These are phyloP conservation scores for Bipolaris cookei DNA, from an alignment of 2,329 filamentous ascomycete genomes.

Conservation along the genomic window DNA sequence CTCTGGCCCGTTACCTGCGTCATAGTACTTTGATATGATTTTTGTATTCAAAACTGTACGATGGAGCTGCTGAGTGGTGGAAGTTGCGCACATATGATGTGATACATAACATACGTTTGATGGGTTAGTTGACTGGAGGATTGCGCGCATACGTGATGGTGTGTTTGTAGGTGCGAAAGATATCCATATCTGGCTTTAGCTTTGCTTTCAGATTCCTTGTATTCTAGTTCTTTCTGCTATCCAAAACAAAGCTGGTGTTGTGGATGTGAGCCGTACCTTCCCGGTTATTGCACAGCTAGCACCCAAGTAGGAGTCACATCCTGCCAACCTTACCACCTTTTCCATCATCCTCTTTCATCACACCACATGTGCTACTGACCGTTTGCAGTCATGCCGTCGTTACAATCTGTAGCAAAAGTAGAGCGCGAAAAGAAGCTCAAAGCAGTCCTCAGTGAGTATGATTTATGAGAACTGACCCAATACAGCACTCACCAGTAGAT, in stretches of 20 bases:
- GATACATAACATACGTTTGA: background rate
- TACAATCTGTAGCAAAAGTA: slow-evolving; percentile 24
- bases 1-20: slow-evolving; percentile 28
- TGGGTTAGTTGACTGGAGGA: background rate
- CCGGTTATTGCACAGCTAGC: background rate
- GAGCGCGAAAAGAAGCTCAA: slow-evolving; percentile 49
- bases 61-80: background rate
- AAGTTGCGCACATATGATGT: background rate
- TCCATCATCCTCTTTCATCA: background rate
- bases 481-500: slow-evolving; percentile 16
- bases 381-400: slow-evolving; percentile 32
- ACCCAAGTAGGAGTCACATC: slow-evolving; percentile 2
- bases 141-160: background rate
- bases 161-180: slow-evolving; percentile 1
- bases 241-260: background rate
- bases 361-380: background rate
- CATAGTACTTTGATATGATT: background rate
- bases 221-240: background rate
- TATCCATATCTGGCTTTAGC: slow-evolving; percentile 1
- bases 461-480: background rate
- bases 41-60: background rate
- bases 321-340: background rate
- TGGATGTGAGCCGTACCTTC: slow-evolving; percentile 7
- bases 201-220: slow-evolving; percentile 1
- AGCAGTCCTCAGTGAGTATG: slow-evolving; percentile 36